Evolutionary conservation across 2,329 filamentous ascomycete genomes (phyloP), one percentile per base, ranked within the genome.

Genomic region (Alternaria metachromatica): DNA sequence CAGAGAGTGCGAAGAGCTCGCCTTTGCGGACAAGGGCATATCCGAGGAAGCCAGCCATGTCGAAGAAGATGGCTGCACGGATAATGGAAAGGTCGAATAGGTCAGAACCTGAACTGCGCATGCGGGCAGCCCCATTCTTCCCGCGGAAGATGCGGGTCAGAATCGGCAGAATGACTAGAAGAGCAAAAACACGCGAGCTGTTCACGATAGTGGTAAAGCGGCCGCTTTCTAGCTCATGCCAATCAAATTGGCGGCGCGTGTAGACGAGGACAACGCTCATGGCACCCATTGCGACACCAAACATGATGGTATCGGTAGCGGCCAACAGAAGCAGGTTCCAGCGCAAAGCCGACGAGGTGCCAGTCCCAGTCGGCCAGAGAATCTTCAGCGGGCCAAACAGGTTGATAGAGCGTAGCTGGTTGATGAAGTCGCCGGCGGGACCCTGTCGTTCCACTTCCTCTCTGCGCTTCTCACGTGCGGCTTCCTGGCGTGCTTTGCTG

Each of bases 191-290:
- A 26, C 96, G 90, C 45, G 89, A 87, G 67, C 88, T 85, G 72
- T 93, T 97, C 55, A 93, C 85, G n/a, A 91, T 83, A 1, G 92
- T 95, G 58, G 97, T 87, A 78, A 94, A 97, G 15, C 89, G 85
- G 48, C 92, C 93, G 12, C 91, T 91, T 78, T 97, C 91, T 60
- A 93, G 86, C 43, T 90, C 94, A 51, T 88, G 87, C 96, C 96
- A 98, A 58, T 87, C 84, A 76, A 97, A 98, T 71, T 89, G 87
- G 72, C 87, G 91, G 69, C 92, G 90, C 23, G 89, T 89, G 80
- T 98, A 99, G 58, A 97, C 87, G 59, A 98, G 86, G 20, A 96
- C 85, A 37, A 97, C 89, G n/a, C 90, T 88, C 65, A 93, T 89
- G 0, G 89, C 87, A 51, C 94, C 93, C 86, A 97, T 92, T 8